A percentile compares a stretch with the other conserved stretches of the same genome.
These are phyloP conservation scores for Neoscytalidium dimidiatum DNA, from an alignment of 2,329 filamentous ascomycete genomes.

Conservation along the genomic window DNA sequence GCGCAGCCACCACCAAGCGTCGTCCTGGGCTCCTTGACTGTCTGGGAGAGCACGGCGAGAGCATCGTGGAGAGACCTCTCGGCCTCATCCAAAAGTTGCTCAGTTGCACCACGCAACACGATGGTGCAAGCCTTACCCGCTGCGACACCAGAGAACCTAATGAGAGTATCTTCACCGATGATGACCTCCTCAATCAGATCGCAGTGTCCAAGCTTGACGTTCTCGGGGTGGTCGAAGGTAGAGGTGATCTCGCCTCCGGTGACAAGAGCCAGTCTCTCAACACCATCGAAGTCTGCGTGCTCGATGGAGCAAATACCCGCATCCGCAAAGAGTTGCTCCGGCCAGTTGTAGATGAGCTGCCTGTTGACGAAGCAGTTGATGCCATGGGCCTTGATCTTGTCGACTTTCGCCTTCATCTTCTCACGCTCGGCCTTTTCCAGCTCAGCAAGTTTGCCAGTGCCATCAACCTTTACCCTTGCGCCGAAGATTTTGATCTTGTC, in stretches of 20 bases:
- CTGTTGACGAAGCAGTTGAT: constrained; percentile 99
- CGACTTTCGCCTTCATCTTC: constrained; percentile 99
- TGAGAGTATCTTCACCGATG: constrained; percentile 95
- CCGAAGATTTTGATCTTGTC: constrained; percentile 99
- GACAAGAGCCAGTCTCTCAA: constrained; percentile 90
- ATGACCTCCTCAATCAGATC: constrained; percentile 97
- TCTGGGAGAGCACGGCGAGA: constrained; percentile 93
- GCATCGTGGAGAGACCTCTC: constrained; percentile 96
- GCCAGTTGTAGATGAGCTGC: constrained; percentile 99
- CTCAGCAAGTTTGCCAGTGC: constrained; percentile 95
- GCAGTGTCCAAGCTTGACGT: constrained; percentile 93
- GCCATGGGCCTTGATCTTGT: constrained; percentile 96
- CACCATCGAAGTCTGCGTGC: constrained; percentile 97
- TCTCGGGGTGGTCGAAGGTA: constrained; percentile 96
- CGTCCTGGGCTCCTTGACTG: constrained; percentile 88
- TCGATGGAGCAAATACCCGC: constrained; percentile 98
- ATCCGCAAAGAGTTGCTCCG: constrained; percentile 96
- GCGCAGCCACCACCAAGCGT: constrained; percentile 94
- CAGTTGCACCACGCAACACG: constrained; percentile 91
- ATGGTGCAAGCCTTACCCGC: constrained; percentile 95
- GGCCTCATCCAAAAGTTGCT: constrained; percentile 94
- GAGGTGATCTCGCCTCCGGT: constrained; percentile 97
- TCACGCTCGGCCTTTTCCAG: constrained; percentile 97
- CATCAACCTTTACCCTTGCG: constrained; percentile 92
- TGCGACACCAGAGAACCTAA: constrained; percentile 95